A percentile compares a stretch with the other conserved stretches of the same genome.
phyloP scores from a whole-genome alignment of 2,329 filamentous ascomycete genomes.

The Zymoseptoria brevis region DNA sequence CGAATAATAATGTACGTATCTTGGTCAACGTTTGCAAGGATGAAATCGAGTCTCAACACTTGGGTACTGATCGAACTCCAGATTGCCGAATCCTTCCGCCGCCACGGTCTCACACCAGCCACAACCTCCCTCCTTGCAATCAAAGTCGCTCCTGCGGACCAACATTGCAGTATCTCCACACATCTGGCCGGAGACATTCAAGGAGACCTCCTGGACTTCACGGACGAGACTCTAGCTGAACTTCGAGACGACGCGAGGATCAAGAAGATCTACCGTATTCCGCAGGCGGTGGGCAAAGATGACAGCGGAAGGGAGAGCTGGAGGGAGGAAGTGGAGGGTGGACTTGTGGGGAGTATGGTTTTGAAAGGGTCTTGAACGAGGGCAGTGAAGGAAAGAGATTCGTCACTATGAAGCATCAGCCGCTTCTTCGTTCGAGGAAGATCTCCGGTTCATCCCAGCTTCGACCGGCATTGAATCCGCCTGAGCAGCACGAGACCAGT shows the following conservation, averaged over 20 bases:
- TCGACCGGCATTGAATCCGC: too few relatives aligned
- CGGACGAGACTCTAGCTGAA: slow-evolving; percentile 53
- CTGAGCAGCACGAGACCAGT: too few relatives aligned
- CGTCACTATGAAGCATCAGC: too few relatives aligned
- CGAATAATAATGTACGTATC: slow-evolving; percentile 65
- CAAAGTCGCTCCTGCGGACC: slow-evolving; percentile 55
- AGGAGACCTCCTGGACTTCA: slow-evolving; percentile 52
- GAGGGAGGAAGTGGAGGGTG: slow-evolving; percentile 42
- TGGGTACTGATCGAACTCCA: slow-evolving; percentile 29
- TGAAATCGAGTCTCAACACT: too few relatives aligned
- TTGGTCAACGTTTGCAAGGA: too few relatives aligned
- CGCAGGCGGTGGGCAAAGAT: slow-evolving; percentile 32
- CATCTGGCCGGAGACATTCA: slow-evolving; percentile 58
- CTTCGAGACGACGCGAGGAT: slow-evolving; percentile 61
- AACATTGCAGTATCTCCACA: slow-evolving; percentile 32
- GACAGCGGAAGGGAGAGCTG: slow-evolving; percentile 28
- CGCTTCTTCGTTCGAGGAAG: too few relatives aligned
- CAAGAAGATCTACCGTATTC: slow-evolving; percentile 77
- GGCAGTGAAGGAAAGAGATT: too few relatives aligned
- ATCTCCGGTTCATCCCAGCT: too few relatives aligned
- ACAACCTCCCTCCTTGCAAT: slow-evolving; percentile 70
- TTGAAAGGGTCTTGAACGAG: slow-evolving; percentile 49
- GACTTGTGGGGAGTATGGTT: slow-evolving; percentile 64
- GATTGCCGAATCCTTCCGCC: slow-evolving; percentile 88
- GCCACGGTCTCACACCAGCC: slow-evolving; percentile 68